Percentiles rank a stretch among this genome's conserved stretches.
phyloP scores from a whole-genome alignment of 257 asterid species.

The Nicotiana benthamiana region DNA sequence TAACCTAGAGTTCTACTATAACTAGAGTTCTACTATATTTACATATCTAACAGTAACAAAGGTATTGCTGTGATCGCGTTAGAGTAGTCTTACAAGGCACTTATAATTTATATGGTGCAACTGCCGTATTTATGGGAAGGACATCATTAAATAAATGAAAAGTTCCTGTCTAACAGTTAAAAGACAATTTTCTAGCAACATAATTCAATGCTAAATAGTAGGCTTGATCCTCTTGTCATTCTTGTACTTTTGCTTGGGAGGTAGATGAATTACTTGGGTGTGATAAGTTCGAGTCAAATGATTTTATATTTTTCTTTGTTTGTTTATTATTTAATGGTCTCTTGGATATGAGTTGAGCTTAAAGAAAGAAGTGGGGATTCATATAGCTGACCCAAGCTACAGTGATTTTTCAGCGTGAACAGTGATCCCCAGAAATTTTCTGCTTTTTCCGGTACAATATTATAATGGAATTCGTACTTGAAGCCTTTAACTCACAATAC shows the following conservation, averaged over 20 bases:
- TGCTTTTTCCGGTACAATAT: no score
- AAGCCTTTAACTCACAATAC: no score
- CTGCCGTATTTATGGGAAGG: neutral
- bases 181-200: neutral
- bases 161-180: neutral
- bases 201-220: neutral
- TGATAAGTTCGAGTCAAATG: neutral
- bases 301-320: neutral
- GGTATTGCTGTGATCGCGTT: neutral
- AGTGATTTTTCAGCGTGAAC: no score
- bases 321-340: neutral
- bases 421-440: no score
- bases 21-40: no score
- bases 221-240: neutral
- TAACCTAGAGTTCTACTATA: no score
- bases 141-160: neutral
- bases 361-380: no score
- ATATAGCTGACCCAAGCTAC: no score
- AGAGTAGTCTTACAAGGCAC: neutral
- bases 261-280: neutral
- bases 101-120: neutral
- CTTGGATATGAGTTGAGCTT: neutral
- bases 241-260: neutral
- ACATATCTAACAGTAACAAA: no score
- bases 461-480: no score